Evolutionary conservation across 768 basidiomycete species (phyloP), one percentile per base, ranked within the genome.

Genomic region (Kwoniella europaea): DNA sequence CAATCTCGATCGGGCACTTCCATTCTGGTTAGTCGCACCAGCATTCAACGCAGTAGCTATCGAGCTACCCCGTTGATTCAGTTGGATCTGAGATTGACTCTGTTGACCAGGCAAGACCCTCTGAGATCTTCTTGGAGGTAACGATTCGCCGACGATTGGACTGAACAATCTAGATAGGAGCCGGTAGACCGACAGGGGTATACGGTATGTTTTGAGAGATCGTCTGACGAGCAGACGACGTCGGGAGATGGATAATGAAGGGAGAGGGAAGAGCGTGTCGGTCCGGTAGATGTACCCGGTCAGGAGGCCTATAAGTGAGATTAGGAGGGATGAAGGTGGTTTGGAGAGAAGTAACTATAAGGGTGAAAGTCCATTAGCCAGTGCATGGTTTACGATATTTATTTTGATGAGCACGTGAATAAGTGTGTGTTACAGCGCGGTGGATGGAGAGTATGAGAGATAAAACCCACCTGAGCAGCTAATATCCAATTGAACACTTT

Each of bases 271-370:
- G 18, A 91, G 87, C 16, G 93, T 78, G 79, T 94, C 93, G 9
- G 93, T 91, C 50, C 93, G 90, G 81, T 95, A 96, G 44, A 93
- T 84, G 75, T 90, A 88, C 0, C 94, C 93, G 6, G 88, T 84
- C 10, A 91, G 72, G 7, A 93, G 70, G 24, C 94, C 94, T 43
- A 92, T 83, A 29, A 87, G 71, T 0, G 91, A 87, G 2, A 88
- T 87, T 1, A 88, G 85, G 9, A 87, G 83, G 7, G 92, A 92
- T 2, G 89, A 86, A 1, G 92, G 92, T 12, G 89, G 80, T 24
- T 89, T 88, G 20, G 88, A 88, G 43, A 92, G 83, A 4, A 89
- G 88, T 58, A 94, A 87, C 93, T 95, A 63, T n/a, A 24, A 65
- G 54, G n/a, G 15, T 42, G 67, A 50, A 60, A 20, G 10, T 43